phyloP scores from a whole-genome alignment of 2,329 filamentous ascomycete genomes.

The Trichoderma semiorbis region DNA sequence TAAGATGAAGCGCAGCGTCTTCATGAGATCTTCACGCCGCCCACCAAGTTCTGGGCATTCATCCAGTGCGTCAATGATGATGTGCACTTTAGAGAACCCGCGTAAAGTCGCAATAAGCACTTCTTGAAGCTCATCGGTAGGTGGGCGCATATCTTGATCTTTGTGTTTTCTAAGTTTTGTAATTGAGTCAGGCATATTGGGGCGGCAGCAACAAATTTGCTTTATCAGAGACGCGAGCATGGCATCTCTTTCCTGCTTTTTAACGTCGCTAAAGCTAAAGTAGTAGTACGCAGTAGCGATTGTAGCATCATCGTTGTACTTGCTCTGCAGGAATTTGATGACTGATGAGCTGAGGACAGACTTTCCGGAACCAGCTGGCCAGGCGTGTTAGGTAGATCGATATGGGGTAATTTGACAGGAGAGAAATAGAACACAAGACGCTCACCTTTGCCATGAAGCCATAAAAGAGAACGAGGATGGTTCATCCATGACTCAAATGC shows the following conservation, averaged over 20 bases:
- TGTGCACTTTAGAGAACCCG: background rate
- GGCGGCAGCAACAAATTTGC: constrained; percentile 5
- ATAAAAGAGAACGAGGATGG: constrained; percentile 3
- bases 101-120: background rate
- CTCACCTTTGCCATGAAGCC: constrained; percentile 18
- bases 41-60: constrained; percentile 3
- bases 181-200: constrained; percentile 2
- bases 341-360: background rate
- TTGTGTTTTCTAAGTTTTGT: background rate
- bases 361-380: background rate
- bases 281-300: background rate
- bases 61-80: constrained; percentile 14
- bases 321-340: background rate
- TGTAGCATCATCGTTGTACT: background rate
- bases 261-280: constrained; percentile 13
- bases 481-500: constrained; percentile 3
- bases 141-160: background rate
- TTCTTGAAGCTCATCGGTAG: background rate
- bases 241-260: background rate
- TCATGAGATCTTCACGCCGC: background rate
- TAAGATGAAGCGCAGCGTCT: background rate
- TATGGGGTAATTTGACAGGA: background rate
- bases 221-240: constrained; percentile 18
- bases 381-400: background rate
- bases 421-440: background rate